Evolutionary conservation across 2,329 filamentous ascomycete species (phyloP), one percentile per base, ranked within the genome.

Genomic region (Cladosporium cucumerinum): DNA sequence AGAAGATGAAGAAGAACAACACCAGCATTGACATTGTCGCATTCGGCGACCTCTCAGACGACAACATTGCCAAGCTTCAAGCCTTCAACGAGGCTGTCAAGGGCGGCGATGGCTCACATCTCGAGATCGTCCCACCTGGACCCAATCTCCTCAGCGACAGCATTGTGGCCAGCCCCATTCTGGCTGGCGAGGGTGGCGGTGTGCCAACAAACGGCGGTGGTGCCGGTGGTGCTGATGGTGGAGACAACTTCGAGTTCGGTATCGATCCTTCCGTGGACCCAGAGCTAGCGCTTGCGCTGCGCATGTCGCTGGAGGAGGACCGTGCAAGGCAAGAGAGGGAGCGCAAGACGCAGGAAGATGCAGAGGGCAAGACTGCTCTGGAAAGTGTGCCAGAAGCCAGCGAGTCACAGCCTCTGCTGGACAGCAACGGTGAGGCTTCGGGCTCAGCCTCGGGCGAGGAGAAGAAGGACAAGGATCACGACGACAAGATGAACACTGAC

Each of bases 1-100:
- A 95, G 83, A 96, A 95, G 82, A 96, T 98, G 93, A 98, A 98
- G 87, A 99, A 99, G 86, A 90, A 89, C 79, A 94, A 91, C 75
- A 91, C 97, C 66, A 91, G 89, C 67, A 91, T 99, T 75, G 95
- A 99, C 78, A 94, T 99, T 74, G 86, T 99, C 67, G 87, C 94
- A 55, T 99, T 99, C 73, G 95, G 95, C 71, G 94, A 99, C 73
- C 85, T 97, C 61, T 92, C 95, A 70, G 91, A 93, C 72, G 92
- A 96, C 70, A 92, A 89, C 68, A 91, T 90, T 63, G 87, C 91
- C 77, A 98, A 98, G 82, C 87, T 99, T 62, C 88, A 92, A 75
- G 89, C 91, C 30, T 99, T 99, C 83, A 93, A 97, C 79, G 91
- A 96, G 68, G 90, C 89, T 68, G 92, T 98, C 78, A 97, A 97